Conservation (phyloP, 768 basidiomycete species). For the Serendipita sp. region DNA sequence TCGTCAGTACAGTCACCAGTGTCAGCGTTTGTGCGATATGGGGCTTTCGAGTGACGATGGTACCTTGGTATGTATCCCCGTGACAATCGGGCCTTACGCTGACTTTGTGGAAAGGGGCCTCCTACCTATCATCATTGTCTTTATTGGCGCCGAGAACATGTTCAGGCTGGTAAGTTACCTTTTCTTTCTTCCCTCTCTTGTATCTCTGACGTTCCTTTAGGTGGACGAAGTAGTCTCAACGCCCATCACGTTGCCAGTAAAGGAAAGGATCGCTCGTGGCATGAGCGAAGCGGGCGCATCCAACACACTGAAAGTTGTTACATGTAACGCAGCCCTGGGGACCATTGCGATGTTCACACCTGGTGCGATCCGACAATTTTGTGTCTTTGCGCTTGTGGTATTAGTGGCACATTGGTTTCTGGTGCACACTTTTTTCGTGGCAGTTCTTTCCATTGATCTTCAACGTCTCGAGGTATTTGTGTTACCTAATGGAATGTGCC, state of each 20-base stretch:
- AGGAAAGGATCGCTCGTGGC: constrained; percentile 82
- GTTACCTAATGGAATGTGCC: background rate
- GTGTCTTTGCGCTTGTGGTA: constrained; percentile 84
- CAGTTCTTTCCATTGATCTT: constrained; percentile 89
- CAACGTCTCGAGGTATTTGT: constrained; percentile 67
- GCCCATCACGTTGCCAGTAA: constrained; percentile 72
- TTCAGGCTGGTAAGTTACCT: constrained; percentile 57
- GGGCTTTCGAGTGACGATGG: constrained; percentile 78
- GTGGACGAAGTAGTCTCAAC: constrained; percentile 77
- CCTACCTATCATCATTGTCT: constrained; percentile 84
- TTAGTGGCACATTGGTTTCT: constrained; percentile 96
- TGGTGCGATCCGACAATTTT: constrained; percentile 74
- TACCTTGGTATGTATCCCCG: constrained; percentile 52
- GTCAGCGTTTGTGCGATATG: constrained; percentile 83
- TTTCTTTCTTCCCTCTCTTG: constrained; percentile 7
- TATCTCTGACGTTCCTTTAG: constrained; percentile 25
- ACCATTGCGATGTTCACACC: constrained; percentile 53
- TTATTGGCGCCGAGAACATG: constrained; percentile 97
- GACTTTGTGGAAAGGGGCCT: constrained; percentile 42
- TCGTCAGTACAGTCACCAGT: constrained; percentile 86
- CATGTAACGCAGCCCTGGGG: constrained; percentile 69
- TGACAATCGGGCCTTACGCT: background rate
- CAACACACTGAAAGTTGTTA: constrained; percentile 81
- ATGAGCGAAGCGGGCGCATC: constrained; percentile 79
- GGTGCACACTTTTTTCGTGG: constrained; percentile 88